Evolutionary conservation across 192 early-diverging fungal genomes (phyloP).

Genomic region (Entophlyctis luteolus): DNA sequence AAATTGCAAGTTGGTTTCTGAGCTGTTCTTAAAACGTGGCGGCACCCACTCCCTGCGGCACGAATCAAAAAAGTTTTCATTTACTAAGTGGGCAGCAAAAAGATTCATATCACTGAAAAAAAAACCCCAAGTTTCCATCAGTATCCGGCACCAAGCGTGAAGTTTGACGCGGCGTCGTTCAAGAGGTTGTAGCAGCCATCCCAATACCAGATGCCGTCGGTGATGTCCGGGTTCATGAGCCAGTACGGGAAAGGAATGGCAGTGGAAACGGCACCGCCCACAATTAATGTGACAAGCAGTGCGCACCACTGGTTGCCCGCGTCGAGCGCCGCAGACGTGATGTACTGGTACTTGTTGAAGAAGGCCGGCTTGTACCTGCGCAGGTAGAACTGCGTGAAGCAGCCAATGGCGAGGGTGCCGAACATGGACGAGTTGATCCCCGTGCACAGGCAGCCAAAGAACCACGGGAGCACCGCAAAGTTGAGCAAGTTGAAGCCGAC

Average conservation of each 20-base stretch:
- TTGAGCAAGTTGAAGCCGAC: constrained; percentile 67
- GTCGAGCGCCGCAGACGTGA: constrained; percentile 55
- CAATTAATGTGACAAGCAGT: not conserved
- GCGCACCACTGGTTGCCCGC: constrained; percentile 24
- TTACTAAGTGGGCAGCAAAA: no score
- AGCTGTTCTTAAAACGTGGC: no score
- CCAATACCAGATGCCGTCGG: not conserved
- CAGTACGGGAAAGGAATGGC: not conserved
- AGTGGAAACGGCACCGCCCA: not conserved
- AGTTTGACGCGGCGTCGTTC: constrained; percentile 1
- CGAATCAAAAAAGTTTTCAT: no score
- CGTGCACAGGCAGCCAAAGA: constrained; percentile 42
- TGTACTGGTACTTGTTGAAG: constrained; percentile 60
- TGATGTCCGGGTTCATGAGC: constrained; percentile 13
- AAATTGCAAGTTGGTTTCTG: no score
- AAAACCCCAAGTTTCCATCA: no score
- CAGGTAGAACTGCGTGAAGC: constrained; percentile 69
- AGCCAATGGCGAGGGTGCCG: constrained; percentile 47
- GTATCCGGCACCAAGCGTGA: not conserved
- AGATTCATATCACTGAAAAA: no score
- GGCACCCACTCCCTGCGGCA: no score
- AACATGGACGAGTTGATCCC: constrained; percentile 21
- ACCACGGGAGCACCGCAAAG: constrained; percentile 62
- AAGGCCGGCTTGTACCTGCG: constrained; percentile 60
- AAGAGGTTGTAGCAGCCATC: constrained; percentile 1